Evolutionary conservation across 2,329 filamentous ascomycete species (phyloP).

Genomic region (Tolypocladium sp.): DNA sequence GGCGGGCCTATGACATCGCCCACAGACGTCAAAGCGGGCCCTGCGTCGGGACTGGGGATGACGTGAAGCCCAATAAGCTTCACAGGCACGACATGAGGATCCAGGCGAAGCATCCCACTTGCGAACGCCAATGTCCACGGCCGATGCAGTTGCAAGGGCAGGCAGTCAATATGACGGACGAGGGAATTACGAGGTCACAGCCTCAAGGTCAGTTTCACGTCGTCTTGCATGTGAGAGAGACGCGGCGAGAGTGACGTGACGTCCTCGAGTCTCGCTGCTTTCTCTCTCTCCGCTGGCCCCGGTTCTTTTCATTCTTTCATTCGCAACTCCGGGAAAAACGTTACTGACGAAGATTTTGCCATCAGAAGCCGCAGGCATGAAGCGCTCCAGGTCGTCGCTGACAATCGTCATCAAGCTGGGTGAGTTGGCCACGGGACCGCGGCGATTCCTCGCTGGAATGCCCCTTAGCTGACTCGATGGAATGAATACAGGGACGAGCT

Average conservation of each 20-base stretch:
- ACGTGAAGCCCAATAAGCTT: conserved; percentile 5
- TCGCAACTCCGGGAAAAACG: not conserved
- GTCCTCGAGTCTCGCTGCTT: not conserved
- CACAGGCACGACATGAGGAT: not conserved
- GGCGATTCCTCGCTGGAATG: not conserved
- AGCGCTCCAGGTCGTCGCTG: conserved; percentile 37
- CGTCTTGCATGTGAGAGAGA: not conserved
- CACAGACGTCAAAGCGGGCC: not conserved
- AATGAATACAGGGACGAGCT: conserved; percentile 69
- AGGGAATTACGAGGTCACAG: conserved; percentile 6
- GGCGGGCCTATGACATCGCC: not conserved
- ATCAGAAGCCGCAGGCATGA: conserved; percentile 47
- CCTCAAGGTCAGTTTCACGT: conserved; percentile 4
- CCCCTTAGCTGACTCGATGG: not conserved
- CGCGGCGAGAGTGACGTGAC: not conserved
- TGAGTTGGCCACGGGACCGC: conserved; percentile 29
- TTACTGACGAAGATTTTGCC: conserved; percentile 2
- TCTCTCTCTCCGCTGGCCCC: not conserved
- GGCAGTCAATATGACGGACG: conserved; percentile 8
- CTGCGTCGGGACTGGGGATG: conserved; percentile 2
- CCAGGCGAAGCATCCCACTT: not conserved
- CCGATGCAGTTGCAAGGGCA: conserved; percentile 3
- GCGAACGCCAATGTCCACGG: conserved; percentile 1
- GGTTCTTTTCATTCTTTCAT: not conserved
- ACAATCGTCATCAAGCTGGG: conserved; percentile 78